A percentile compares a stretch with the other conserved stretches of the same genome.
These are phyloP conservation scores for Morella rubra DNA, from an alignment of 306 rosid species.

Conservation along the genomic window DNA sequence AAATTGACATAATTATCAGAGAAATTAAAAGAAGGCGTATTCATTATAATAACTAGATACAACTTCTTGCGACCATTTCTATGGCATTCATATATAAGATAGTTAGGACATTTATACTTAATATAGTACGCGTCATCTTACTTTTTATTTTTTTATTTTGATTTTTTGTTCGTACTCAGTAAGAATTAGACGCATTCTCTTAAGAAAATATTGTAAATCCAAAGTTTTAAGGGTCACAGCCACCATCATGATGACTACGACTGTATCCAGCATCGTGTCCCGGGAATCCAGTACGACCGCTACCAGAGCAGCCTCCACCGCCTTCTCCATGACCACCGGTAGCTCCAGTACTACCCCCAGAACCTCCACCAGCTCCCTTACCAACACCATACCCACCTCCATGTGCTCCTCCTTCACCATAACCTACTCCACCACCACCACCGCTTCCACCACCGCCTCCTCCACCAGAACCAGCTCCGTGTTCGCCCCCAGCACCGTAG, in stretches of 20 bases:
- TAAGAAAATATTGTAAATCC: background rate
- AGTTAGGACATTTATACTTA: no score
- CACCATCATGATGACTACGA: no score
- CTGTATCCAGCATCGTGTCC: slow-evolving; percentile 55
- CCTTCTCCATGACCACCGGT: slow-evolving; percentile 33
- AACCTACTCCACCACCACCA: slow-evolving; percentile 31
- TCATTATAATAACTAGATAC: no score
- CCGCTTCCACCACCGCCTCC: slow-evolving; percentile 4
- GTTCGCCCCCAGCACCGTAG: slow-evolving; percentile 30
- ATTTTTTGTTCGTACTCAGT: no score
- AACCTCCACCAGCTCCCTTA: slow-evolving; percentile 24
- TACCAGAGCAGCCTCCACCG: slow-evolving; percentile 20
- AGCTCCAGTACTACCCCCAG: slow-evolving; percentile 30
- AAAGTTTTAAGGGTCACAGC: slow-evolving; percentile 47
- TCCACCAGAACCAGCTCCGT: background rate
- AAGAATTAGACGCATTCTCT: no score
- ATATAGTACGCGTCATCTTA: no score
- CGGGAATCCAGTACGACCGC: slow-evolving; percentile 10
- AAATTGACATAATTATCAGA: no score
- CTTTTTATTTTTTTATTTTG: no score
- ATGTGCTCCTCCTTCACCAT: slow-evolving; percentile 31
- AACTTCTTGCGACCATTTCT: no score
- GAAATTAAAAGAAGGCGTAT: no score
- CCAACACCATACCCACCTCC: slow-evolving; percentile 31
- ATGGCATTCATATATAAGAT: no score